Evolutionary conservation across 176 grass and related monocot genomes (phyloP).

Genomic region (Juncus effusus): DNA sequence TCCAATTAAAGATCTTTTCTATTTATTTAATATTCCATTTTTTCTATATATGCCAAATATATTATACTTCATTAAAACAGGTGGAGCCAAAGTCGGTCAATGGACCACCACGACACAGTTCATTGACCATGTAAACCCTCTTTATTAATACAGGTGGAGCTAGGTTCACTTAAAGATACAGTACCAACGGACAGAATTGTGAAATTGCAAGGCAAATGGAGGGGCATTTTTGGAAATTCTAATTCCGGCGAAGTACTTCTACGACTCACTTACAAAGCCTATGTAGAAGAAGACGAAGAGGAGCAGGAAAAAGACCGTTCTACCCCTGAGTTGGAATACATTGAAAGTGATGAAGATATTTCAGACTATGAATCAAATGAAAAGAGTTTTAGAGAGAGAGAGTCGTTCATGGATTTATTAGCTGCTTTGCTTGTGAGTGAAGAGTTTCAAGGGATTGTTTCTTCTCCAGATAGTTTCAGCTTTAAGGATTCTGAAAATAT

Average conservation of each 20-base stretch:
- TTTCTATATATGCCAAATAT: neutral
- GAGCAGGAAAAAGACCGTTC: slow-evolving; percentile 34
- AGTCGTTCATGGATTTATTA: slow-evolving; percentile 88
- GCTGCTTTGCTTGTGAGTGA: slow-evolving; percentile 90
- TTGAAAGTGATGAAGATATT: slow-evolving; percentile 22
- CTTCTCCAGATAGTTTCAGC: slow-evolving; percentile 44
- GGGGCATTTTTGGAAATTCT: slow-evolving; percentile 57
- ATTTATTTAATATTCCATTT: too few species aligned
- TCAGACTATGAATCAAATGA: slow-evolving; percentile 24
- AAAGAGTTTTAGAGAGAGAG: slow-evolving; percentile 51
- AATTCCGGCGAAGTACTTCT: slow-evolving; percentile 68
- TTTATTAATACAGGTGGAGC: slow-evolving; percentile 57
- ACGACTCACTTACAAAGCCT: slow-evolving; percentile 84
- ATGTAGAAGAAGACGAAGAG: slow-evolving; percentile 96
- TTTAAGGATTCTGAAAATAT: slow-evolving; percentile 29
- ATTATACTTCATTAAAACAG: neutral
- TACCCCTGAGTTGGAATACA: slow-evolving; percentile 39
- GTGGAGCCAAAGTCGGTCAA: neutral
- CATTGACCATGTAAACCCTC: neutral
- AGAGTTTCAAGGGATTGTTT: slow-evolving; percentile 95
- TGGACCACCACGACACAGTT: neutral
- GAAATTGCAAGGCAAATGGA: slow-evolving; percentile 61
- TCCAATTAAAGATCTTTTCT: neutral
- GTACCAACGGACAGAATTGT: slow-evolving; percentile 84
- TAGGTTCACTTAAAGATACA: slow-evolving; percentile 87